Evolutionary conservation across 2,329 filamentous ascomycete species (phyloP).

Genomic region (Ophiostoma tasmaniense): DNA sequence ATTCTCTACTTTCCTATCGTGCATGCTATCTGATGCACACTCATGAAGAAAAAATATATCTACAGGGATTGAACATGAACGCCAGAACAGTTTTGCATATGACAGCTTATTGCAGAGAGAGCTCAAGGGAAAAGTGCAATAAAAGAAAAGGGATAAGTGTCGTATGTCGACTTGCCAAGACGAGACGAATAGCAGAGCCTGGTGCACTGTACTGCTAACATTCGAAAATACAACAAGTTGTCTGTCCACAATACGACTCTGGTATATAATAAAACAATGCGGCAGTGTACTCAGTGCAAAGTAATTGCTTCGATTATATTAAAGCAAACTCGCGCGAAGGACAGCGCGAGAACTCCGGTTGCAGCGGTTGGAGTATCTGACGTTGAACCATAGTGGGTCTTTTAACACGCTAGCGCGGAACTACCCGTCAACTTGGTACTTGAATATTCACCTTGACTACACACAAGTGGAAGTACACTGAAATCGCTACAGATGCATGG

Average conservation of each 20-base stretch:
- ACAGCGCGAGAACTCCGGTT: background rate
- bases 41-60: too few species aligned
- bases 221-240: background rate
- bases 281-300: too few species aligned
- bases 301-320: too few species aligned
- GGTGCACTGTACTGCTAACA: background rate
- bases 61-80: too few species aligned
- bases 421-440: background rate
- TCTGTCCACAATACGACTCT: too few species aligned
- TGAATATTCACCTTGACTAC: background rate
- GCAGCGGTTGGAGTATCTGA: background rate
- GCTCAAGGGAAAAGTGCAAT: background rate
- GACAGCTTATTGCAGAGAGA: too few species aligned
- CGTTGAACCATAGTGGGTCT: background rate
- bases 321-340: too few species aligned
- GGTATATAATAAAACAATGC: too few species aligned
- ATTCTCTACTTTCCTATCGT: too few species aligned
- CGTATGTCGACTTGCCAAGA: background rate
- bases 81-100: too few species aligned
- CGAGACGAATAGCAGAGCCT: background rate
- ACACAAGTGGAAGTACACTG: background rate
- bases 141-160: background rate
- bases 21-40: too few species aligned
- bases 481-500: background rate
- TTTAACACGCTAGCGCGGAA: background rate